A percentile compares a stretch with the other conserved stretches of the same genome.
Conservation (phyloP, 495 filamentous ascomycete species). For the Penicillium flavigenum region DNA sequence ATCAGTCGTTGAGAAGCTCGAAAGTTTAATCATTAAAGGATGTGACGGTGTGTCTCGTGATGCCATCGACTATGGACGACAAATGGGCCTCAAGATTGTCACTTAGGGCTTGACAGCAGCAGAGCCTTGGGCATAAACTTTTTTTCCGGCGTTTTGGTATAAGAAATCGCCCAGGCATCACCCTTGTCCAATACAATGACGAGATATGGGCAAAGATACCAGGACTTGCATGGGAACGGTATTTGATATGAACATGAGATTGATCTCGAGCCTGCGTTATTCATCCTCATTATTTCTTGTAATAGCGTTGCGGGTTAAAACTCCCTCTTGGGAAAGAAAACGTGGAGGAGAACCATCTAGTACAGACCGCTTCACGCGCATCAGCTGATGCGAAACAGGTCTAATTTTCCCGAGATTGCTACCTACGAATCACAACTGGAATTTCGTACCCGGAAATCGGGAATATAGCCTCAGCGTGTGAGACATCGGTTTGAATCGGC, state of each 20-base stretch:
- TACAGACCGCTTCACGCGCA: not conserved
- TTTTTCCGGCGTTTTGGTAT: too few species aligned
- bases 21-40: conserved; percentile 28
- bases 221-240: not conserved
- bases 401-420: not conserved
- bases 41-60: conserved; percentile 40
- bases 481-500: not conserved
- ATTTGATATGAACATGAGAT: too few species aligned
- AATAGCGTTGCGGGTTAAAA: not conserved
- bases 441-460: not conserved
- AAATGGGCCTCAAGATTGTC: conserved; percentile 34
- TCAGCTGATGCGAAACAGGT: not conserved
- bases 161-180: not conserved
- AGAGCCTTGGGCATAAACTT: too few species aligned
- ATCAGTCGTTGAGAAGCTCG: conserved; percentile 16
- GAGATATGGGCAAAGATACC: not conserved
- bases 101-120: conserved; percentile 3
- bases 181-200: not conserved
- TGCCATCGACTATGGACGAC: conserved; percentile 39
- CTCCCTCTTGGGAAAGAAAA: not conserved
- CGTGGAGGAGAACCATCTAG: too few species aligned
- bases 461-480: not conserved
- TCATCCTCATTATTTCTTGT: not conserved
- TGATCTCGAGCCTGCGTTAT: not conserved
- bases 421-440: not conserved